These are phyloP conservation scores for Lodderomyces parapsilosis DNA, from an alignment of 1,139 yeast genomes.

Conservation along the genomic window DNA sequence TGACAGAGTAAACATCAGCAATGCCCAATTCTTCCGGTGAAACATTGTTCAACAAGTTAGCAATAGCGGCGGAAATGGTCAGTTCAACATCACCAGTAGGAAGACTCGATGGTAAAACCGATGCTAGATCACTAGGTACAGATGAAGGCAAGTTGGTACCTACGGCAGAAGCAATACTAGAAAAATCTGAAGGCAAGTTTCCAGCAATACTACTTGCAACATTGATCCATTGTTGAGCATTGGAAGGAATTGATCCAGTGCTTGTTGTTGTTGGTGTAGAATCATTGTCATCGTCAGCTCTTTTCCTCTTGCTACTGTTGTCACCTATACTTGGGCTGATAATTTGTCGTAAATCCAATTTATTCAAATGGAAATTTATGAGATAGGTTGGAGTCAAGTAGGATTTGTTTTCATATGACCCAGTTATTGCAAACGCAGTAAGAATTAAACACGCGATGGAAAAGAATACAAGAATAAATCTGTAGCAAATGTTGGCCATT, in stretches of 20 bases:
- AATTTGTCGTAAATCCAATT: conserved; percentile 33
- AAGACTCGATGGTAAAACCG: not conserved
- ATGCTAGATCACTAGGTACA: not conserved
- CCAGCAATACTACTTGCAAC: not conserved
- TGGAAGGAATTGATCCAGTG: conserved; percentile 3
- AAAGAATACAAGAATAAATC: conserved; percentile 34
- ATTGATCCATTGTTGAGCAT: conserved; percentile 2
- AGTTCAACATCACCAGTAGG: conserved; percentile 13
- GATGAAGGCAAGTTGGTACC: conserved; percentile 3
- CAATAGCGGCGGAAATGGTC: conserved; percentile 14
- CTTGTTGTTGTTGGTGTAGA: conserved; percentile 4
- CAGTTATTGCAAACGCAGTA: conserved; percentile 40
- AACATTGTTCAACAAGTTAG: conserved; percentile 17
- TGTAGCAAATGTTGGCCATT: conserved; percentile 34
- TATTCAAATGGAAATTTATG: conserved; percentile 36
- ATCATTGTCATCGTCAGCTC: conserved; percentile 3
- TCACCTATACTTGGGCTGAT: conserved; percentile 16
- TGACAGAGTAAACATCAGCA: conserved; percentile 59
- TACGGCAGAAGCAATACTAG: conserved; percentile 8
- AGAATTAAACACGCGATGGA: conserved; percentile 36
- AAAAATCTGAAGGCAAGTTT: conserved; percentile 4
- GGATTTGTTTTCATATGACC: conserved; percentile 36
- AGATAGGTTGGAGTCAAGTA: conserved; percentile 39
- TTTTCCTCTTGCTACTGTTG: not conserved
- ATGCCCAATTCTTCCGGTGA: conserved; percentile 44